Percentiles rank a stretch among this genome's conserved stretches.
Evolutionary conservation across 2,329 filamentous ascomycete species (phyloP).

Genomic region (Xylogone sp.): DNA sequence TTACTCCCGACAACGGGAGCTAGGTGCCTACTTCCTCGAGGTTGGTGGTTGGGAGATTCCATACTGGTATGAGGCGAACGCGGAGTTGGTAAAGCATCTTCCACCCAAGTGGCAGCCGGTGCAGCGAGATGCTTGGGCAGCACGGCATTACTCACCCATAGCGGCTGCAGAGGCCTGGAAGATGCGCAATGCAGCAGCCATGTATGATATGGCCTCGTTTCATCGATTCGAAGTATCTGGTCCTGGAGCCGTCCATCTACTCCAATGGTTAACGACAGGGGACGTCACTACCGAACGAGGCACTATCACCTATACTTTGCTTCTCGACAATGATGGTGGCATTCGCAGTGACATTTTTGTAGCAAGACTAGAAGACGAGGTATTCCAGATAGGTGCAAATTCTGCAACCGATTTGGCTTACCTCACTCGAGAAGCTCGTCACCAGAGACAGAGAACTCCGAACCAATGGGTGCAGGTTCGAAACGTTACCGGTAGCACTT

Average conservation of each 20-base stretch:
- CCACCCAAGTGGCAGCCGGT: conserved; percentile 51
- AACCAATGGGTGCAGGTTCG: conserved; percentile 45
- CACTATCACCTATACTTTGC: conserved; percentile 50
- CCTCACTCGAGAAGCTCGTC: conserved; percentile 47
- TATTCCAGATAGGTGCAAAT: conserved; percentile 55
- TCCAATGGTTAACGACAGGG: conserved; percentile 50
- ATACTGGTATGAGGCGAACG: conserved; percentile 58
- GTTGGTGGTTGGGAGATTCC: conserved; percentile 59
- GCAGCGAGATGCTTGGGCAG: conserved; percentile 56
- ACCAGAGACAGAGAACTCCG: conserved; percentile 38
- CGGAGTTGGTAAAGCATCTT: conserved; percentile 43
- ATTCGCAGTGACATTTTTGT: conserved; percentile 56
- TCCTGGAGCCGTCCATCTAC: conserved; percentile 49
- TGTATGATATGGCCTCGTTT: conserved; percentile 61
- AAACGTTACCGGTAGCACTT: conserved; percentile 57
- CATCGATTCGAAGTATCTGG: conserved; percentile 55
- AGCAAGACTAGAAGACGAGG: conserved; percentile 43
- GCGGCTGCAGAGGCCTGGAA: conserved; percentile 61
- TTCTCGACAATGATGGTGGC: conserved; percentile 49
- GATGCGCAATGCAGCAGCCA: conserved; percentile 56
- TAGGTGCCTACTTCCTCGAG: conserved; percentile 58
- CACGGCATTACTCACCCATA: conserved; percentile 53
- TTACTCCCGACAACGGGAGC: conserved; percentile 47
- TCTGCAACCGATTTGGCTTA: conserved; percentile 51
- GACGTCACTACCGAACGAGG: conserved; percentile 45